Conservation (phyloP, 2,329 filamentous ascomycete species). For the Aspergillus unguis region DNA sequence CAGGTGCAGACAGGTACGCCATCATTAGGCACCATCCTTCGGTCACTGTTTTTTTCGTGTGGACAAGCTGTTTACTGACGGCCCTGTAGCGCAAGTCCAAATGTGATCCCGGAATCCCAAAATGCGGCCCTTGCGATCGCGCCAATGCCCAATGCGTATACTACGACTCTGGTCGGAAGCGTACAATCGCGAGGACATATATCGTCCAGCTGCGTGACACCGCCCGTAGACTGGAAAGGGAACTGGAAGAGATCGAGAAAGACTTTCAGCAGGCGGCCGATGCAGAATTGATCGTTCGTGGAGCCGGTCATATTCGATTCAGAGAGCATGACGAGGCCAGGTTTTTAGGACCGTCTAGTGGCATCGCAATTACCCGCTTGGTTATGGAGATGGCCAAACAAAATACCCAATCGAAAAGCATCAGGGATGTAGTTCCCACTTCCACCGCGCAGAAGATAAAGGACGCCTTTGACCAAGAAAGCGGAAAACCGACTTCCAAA, state of each 20-base stretch:
- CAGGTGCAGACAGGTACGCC: conserved; percentile 48
- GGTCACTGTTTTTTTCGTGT: not conserved
- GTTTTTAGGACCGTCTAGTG: conserved; percentile 89
- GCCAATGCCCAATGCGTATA: conserved; percentile 92
- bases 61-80: conserved; percentile 6
- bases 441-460: conserved; percentile 62
- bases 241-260: conserved; percentile 74
- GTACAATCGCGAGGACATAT: conserved; percentile 84
- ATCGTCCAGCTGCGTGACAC: conserved; percentile 88
- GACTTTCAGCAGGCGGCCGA: conserved; percentile 69
- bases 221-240: conserved; percentile 75
- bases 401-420: conserved; percentile 84
- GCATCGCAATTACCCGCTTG: conserved; percentile 88
- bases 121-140: conserved; percentile 87
- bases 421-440: conserved; percentile 87
- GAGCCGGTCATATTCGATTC: conserved; percentile 79
- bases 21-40: conserved; percentile 7
- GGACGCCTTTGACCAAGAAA: conserved; percentile 66
- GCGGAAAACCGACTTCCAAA: conserved; percentile 66
- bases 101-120: conserved; percentile 89
- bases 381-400: conserved; percentile 96
- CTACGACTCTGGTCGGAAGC: conserved; percentile 82
- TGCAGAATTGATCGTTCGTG: conserved; percentile 80
- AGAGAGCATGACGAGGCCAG: conserved; percentile 83
- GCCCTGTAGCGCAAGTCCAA: conserved; percentile 77